phyloP scores from a whole-genome alignment of 441 rosid species.

The Gossypium laxum region DNA sequence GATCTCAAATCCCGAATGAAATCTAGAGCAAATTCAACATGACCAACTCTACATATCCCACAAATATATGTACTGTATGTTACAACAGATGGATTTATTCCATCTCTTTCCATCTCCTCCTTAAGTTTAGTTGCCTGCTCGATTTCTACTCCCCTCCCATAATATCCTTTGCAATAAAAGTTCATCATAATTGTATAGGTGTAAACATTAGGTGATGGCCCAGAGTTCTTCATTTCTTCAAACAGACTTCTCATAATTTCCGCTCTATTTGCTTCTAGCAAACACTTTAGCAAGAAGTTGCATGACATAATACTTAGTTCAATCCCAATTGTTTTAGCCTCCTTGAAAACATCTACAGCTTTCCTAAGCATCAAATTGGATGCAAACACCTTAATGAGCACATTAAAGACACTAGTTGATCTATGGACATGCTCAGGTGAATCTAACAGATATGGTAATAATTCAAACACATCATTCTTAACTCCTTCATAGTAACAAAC shows the following conservation, averaged over 20 bases:
- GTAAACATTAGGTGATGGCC: conserved; percentile 39
- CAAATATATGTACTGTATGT: conserved; percentile 32
- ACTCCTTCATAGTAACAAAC: conserved; percentile 18
- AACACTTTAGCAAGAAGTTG: conserved; percentile 54
- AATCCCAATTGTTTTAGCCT: conserved; percentile 26
- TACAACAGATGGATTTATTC: conserved; percentile 30
- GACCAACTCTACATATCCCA: conserved; percentile 42
- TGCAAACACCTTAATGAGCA: conserved; percentile 42
- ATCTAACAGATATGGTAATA: conserved; percentile 32
- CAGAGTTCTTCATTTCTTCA: conserved; percentile 33
- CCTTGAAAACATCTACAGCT: conserved; percentile 27
- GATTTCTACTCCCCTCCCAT: conserved; percentile 19
- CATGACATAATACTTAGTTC: conserved; percentile 29
- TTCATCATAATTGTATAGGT: conserved; percentile 43
- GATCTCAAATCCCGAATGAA: conserved; percentile 22
- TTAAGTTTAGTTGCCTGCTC: conserved; percentile 24
- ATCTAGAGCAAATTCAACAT: conserved; percentile 26
- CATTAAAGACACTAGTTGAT: conserved; percentile 23
- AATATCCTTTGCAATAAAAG: conserved; percentile 28
- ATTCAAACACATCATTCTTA: conserved; percentile 25
- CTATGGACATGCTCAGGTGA: conserved; percentile 18
- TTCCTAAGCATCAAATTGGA: conserved; percentile 37
- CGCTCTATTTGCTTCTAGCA: conserved; percentile 25
- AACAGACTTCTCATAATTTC: conserved; percentile 24
- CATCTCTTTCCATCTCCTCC: conserved; percentile 34